Evolutionary conservation across 768 basidiomycete genomes (phyloP).

Genomic region (Rhodotorula paludigena): DNA sequence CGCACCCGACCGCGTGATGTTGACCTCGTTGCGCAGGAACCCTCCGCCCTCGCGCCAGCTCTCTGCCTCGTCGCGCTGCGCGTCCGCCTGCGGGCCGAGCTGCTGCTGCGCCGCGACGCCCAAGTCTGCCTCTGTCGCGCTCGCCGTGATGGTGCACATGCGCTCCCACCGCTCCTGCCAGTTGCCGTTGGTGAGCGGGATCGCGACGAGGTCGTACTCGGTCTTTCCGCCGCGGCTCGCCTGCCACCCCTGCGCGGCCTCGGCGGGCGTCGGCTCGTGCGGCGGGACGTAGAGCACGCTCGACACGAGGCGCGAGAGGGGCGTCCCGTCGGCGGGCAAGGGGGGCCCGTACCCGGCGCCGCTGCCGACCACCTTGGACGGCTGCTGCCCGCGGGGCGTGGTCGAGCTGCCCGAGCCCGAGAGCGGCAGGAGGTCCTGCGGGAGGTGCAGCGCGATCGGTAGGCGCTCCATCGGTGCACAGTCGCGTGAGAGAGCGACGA

Average conservation of each 20-base stretch:
- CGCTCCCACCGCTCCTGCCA: constrained; percentile 85
- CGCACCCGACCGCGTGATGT: constrained; percentile 78
- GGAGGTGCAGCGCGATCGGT: constrained; percentile 41
- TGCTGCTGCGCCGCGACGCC: constrained; percentile 43
- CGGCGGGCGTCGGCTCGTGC: constrained; percentile 29
- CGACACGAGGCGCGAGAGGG: constrained; percentile 33
- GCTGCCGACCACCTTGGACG: constrained; percentile 43
- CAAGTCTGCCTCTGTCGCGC: constrained; percentile 49
- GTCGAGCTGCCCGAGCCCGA: constrained; percentile 16
- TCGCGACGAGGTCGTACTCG: constrained; percentile 69
- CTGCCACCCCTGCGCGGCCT: constrained; percentile 32
- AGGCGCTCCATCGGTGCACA: constrained; percentile 24
- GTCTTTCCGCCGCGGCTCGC: constrained; percentile 45
- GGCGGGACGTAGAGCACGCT: constrained; percentile 29
- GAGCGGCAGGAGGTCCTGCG: constrained; percentile 35
- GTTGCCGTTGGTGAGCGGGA: constrained; percentile 80
- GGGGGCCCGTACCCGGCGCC: constrained; percentile 37
- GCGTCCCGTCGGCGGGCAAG: constrained; percentile 29
- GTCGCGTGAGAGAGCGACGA: not conserved
- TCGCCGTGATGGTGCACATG: constrained; percentile 61
- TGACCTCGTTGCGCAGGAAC: constrained; percentile 78
- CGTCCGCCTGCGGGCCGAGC: constrained; percentile 46
- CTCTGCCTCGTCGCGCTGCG: constrained; percentile 60
- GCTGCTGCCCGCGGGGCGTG: not conserved
- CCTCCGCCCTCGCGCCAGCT: constrained; percentile 76